These are phyloP conservation scores for Rosa hybrid DNA, from an alignment of 331 rosid species.

Conservation along the genomic window DNA sequence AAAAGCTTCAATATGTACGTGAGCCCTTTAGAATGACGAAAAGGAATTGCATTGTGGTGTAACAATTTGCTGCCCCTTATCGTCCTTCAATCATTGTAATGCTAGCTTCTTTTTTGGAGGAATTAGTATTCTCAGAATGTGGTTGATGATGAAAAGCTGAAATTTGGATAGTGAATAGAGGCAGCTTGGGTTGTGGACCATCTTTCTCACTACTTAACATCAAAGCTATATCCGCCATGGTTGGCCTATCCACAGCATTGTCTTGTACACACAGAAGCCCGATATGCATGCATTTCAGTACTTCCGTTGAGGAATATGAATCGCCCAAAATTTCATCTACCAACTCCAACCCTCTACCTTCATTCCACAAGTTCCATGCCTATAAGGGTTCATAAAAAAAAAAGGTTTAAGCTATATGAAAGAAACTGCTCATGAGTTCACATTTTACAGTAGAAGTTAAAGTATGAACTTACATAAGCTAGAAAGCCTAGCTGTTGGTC, in stretches of 20 bases:
- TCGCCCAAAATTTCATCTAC: constrained; percentile 11
- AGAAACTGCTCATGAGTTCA: neutral
- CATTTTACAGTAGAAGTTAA: neutral
- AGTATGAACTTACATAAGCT: constrained; percentile 27
- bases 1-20: too few relatives aligned
- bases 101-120: constrained; percentile 15
- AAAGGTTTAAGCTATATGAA: neutral
- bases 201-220: constrained; percentile 27
- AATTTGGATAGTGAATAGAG: neutral
- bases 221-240: constrained; percentile 14
- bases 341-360: constrained; percentile 2
- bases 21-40: neutral
- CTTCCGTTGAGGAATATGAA: neutral
- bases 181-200: constrained; percentile 19
- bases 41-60: neutral
- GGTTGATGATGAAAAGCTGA: neutral
- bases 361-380: constrained; percentile 38
- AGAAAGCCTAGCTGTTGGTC: constrained; percentile 28
- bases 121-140: neutral
- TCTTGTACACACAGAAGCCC: constrained; percentile 34
- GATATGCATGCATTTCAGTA: constrained; percentile 18
- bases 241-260: constrained; percentile 19
- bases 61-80: neutral
- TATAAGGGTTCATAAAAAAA: neutral
- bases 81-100: constrained; percentile 13